Evolutionary conservation across 164 flowering plant species (phyloP), one percentile per base, ranked within the genome.

Genomic region (Sedum album): DNA sequence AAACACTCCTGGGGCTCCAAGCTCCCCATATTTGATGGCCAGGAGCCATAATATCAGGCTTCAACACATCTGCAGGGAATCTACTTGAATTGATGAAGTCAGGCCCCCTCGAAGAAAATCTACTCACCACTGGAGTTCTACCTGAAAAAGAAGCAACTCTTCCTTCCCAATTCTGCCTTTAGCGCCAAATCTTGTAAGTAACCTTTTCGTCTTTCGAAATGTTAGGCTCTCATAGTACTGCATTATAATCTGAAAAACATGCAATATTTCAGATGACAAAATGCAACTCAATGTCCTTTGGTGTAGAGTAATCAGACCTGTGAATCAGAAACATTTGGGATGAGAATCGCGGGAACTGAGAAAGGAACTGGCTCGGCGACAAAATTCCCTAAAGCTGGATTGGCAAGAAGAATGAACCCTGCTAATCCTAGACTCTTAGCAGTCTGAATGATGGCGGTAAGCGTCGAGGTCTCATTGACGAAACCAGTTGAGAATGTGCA

Each of bases 41-140:
- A 0, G 97, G 99, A 11, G 99, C 97, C 23, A 86, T 79, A 74
- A 91, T 76, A 77, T 94, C 96, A 5, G 99, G 99, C 77, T 94
- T 94, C 21, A 94, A 82, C 1, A 91, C 88, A 73, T 94, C 97
- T 14, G 80, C 72, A 18, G 77, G 81, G 51, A 57, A 82, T 67
- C 77, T 75, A 39, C 65, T 70, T 15, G 21, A 69, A 72, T 91
- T 89, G n/a, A 81, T 73, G 41, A 80, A 76, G 77, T 88, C 88
- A 2, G 97, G 97, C 49, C 97, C 99, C 51, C 99, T 88, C 17
- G 99, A 84, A 35, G 99, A 94, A 76, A 88, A 91, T 77, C 96
- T 79, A 76, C 88, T 88, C 0, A 91, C 96, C n/a, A 73, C 66
- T 6, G 97, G 97, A n/a, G 93, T 84, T 73, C 77, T 66, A n/a